Base-by-base conservation (phyloP, 495 filamentous ascomycete species). In the Lineolata rhizophorae region DNA sequence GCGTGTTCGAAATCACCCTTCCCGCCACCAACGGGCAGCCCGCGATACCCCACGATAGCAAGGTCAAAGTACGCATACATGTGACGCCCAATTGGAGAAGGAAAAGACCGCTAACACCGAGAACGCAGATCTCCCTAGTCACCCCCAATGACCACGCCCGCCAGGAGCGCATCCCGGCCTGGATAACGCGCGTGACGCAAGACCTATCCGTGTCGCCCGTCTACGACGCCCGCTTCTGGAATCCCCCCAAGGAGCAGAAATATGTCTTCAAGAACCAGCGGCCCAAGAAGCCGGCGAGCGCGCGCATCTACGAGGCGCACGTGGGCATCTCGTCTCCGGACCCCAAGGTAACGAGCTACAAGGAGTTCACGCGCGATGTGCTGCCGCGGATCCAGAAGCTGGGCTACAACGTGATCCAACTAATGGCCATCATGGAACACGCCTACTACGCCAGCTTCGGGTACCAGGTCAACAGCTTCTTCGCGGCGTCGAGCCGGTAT, bases 341-440 rank as follows among this genome's bases (percentile, higher is more conserved):
- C 41, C 68, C 72, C 29, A 69, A 64, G 35, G 79, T 97, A 20
- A 64, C 85, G 12, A 90, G 82, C 5, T 97, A 91, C 64, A 92
- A 91, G 51, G 81, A 97, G 53, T 97, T 97, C 55, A 95, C 90
- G 11, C 64, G 70, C 43, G 77, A 76, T 51, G 76, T 87, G 65
- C 65, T 97, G 5, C 82, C 84, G 10, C 72, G 85, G 38, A 94
- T 97, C 56, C 72, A 83, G 45, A 59, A 67, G 43, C 62, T 94
- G 34, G 87, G 85, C 34, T 97, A 97, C 57, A 94, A 97, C 56
- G 76, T 84, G 25, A 94, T 97, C 43, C 87, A 97, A 52, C 61
- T 97, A 41, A 97, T 97, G 87, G 87, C 87, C 25, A 65, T 97
- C 43, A 95, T 95, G 81, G 87, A 97, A 50, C 87, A 97, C 56